Base-by-base conservation (phyloP, 208 protist species). In the Trypanosoma conorhini region DNA sequence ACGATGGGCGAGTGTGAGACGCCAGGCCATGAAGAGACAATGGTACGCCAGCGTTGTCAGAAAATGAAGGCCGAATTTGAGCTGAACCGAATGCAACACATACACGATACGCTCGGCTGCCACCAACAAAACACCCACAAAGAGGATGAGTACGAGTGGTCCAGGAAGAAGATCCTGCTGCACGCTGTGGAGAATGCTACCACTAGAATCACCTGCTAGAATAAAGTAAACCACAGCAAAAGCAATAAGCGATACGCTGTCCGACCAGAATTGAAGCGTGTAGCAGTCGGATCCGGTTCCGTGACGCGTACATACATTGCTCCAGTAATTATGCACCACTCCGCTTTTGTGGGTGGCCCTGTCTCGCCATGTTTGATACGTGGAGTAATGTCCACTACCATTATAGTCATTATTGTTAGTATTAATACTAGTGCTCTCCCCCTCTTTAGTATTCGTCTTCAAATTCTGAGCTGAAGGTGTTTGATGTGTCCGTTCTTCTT, bases 91-190 rank as follows among this genome's bases (percentile, higher is more conserved):
- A 55, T 81, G 71, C n/a, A 77, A 46, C 12, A 93, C 72, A 67
- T 95, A 95, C 26, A 93, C 61, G 44, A 93, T 69, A 33, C 89
- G 82, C 59, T 95, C 87, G 15, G 70, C 46, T 24, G 86, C 74
- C 26, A 91, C 62, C 40, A 93, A 64, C 2, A 88, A 57, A 28
- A 92, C 73, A 19, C 84, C 61, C 21, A 69, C 76, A 35, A 95
- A 74, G 13, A 85, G 56, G n/a, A 81, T 82, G 0, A 90, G 68
- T 21, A 95, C 87, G 28, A 93, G 80, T 58, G 74, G 62, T 3
- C 89, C 87, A 3, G 87, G 86, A 19, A 95, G 72, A 3, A 84
- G 68, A 68, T 95, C 86, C 24, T 87, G 76, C 65, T 83, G 62
- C n/a, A 95, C 77, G 26, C 83, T 83, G 65, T 81, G 59, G 58